phyloP scores from a whole-genome alignment of 2,329 filamentous ascomycete species.

The Fusarium sp. region DNA sequence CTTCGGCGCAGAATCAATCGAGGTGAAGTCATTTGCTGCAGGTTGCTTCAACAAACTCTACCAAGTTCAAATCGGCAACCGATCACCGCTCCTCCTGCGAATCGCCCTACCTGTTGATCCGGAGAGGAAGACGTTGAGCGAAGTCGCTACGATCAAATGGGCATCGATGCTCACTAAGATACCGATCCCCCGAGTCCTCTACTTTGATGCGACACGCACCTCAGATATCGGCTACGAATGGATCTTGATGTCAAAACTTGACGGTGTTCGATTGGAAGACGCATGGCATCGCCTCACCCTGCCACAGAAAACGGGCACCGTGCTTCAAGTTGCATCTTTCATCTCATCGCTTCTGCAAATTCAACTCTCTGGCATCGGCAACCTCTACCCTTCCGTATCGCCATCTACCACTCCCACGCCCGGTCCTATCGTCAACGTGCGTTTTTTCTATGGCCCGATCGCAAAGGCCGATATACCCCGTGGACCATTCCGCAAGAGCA shows the following conservation, averaged over 20 bases:
- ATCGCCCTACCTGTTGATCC: conserved; percentile 56
- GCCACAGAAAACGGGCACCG: not conserved
- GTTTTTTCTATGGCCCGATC: conserved; percentile 53
- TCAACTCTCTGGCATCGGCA: conserved; percentile 46
- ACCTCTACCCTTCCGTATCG: conserved; percentile 24
- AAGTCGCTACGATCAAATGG: conserved; percentile 57
- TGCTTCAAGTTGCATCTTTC: conserved; percentile 22
- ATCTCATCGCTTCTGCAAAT: conserved; percentile 38
- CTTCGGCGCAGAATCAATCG: not conserved
- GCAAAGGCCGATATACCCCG: conserved; percentile 51
- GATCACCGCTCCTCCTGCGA: conserved; percentile 48
- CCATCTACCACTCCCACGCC: not conserved
- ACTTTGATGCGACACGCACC: conserved; percentile 48
- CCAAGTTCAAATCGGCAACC: conserved; percentile 4
- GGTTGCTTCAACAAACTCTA: conserved; percentile 49
- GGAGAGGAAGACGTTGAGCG: conserved; percentile 53
- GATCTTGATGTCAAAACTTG: conserved; percentile 55
- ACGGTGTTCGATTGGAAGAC: conserved; percentile 48
- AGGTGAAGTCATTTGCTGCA: conserved; percentile 25
- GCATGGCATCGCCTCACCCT: conserved; percentile 42
- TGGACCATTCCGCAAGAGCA: conserved; percentile 54
- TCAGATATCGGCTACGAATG: conserved; percentile 58
- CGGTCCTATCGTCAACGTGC: conserved; percentile 51
- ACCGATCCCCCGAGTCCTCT: conserved; percentile 53
- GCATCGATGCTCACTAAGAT: conserved; percentile 49